Base-by-base conservation (phyloP, 331 rosid species). In the Acacia pycnantha region DNA sequence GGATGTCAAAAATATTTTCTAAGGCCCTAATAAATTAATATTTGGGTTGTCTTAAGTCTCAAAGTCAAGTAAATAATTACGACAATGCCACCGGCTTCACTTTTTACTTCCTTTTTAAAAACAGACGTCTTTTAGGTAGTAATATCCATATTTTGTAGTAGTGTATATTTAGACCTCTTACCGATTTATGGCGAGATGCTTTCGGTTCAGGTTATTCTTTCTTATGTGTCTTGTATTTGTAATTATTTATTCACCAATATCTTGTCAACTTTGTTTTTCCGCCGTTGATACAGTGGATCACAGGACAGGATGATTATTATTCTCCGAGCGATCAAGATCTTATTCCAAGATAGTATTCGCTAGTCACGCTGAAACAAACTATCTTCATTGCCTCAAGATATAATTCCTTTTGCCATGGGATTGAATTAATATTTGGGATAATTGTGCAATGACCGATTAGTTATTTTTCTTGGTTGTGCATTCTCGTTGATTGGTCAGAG, bases 271-370 rank as follows among this genome's bases (percentile, higher is more conserved):
- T 40, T 37, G 16, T 59, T 67, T 46, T 70, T 40, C 71, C 46
- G 13, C 50, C 80, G 21, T 62, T 84, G 82, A 61, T 73, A 62
- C 83, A 92, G 97, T n/a, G 87, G 41, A 84, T 79, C 94, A 9
- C 66, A 84, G 87, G 41, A 85, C 89, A 88, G 92, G 41, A 84
- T 72, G 91, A 82, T 69, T 83, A 84, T 83, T 88, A 59, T 33
- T 90, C 94, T 79, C 91, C 94, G 89, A 86, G 81, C 84, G 82
- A 22, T 87, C 97, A 59, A 86, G 92, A 83, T 92, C 97, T 88
- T 81, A 86, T 87, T 94, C 98, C 79, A 89, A 78, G 9, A 19
- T 59, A 50, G 21, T 50, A 31, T 72, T 59, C 35, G 61, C 72
- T 19, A 31, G 70, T 54, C 11, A 37, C 9, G 65, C 53, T 46